Conservation (phyloP, 352 stramenopile genomes). For the Globisporangium echinulatum region DNA sequence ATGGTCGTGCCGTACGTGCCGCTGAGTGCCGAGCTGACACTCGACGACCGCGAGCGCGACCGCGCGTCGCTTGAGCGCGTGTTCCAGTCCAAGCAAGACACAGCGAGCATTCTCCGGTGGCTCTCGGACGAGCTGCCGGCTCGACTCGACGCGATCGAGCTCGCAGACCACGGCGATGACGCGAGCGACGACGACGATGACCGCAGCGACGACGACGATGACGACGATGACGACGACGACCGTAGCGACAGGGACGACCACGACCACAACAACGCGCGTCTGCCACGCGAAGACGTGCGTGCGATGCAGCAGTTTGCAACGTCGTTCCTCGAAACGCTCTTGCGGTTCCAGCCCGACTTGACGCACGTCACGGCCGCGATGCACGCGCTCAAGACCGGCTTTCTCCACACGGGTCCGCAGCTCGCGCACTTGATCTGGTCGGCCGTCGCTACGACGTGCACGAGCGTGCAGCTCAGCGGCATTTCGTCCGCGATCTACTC, state of each 20-base stretch:
- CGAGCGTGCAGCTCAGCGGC: constrained; percentile 57
- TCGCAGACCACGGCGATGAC: constrained; percentile 26
- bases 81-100: constrained; percentile 72
- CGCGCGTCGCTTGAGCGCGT: constrained; percentile 65
- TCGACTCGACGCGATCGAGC: constrained; percentile 31
- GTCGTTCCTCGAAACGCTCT: constrained; percentile 56
- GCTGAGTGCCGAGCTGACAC: constrained; percentile 45
- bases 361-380: constrained; percentile 43
- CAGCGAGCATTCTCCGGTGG: constrained; percentile 55
- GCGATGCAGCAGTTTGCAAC: constrained; percentile 76
- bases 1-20: constrained; percentile 82
- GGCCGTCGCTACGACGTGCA: constrained; percentile 52
- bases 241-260: constrained; percentile 23
- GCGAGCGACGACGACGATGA: constrained; percentile 16
- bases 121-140: constrained; percentile 40
- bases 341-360: constrained; percentile 66
- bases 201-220: neutral
- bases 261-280: constrained; percentile 3
- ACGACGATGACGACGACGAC: constrained; percentile 1
- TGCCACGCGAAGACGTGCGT: constrained; percentile 34
- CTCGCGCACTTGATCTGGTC: constrained; percentile 76
- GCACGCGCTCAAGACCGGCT: constrained; percentile 57
- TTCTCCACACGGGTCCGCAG: constrained; percentile 62
- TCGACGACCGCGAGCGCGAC: constrained; percentile 44
- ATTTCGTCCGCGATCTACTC: constrained; percentile 66